Percentiles rank a stretch among this genome's conserved stretches.
Conservation (phyloP, 2,329 filamentous ascomycete species). For the Alternaria sp. region DNA sequence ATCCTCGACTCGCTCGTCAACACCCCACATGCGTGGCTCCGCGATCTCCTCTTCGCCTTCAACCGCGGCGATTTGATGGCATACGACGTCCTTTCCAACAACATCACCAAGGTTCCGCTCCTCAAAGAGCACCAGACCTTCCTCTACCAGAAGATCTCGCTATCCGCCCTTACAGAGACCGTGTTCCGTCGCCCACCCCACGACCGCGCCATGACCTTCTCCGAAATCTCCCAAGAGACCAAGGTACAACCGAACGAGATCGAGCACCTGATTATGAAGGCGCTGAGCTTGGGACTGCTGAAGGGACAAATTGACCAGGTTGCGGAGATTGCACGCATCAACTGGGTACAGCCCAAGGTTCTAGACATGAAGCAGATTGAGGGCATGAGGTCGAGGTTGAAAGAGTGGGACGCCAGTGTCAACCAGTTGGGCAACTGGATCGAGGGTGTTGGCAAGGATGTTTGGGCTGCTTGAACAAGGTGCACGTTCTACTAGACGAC, state of each 20-base stretch:
- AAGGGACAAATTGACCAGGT: slow-evolving; percentile 96
- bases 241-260: slow-evolving; percentile 92
- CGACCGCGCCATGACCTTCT: slow-evolving; percentile 92
- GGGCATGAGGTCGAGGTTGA: slow-evolving; percentile 84
- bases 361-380: slow-evolving; percentile 94
- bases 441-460: slow-evolving; percentile 89
- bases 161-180: slow-evolving; percentile 93
- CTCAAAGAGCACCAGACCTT: slow-evolving; percentile 81
- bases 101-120: slow-evolving; percentile 80
- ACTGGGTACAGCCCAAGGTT: slow-evolving; percentile 99
- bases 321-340: slow-evolving; percentile 89
- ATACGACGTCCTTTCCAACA: slow-evolving; percentile 81
- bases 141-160: slow-evolving; percentile 95
- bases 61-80: slow-evolving; percentile 91
- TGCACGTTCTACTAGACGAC: not conserved
- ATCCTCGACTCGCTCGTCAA: slow-evolving; percentile 85
- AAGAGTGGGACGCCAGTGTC: slow-evolving; percentile 95
- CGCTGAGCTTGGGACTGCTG: slow-evolving; percentile 88
- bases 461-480: slow-evolving; percentile 76
- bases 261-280: slow-evolving; percentile 98
- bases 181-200: slow-evolving; percentile 96
- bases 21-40: slow-evolving; percentile 83
- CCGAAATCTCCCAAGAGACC: slow-evolving; percentile 86
- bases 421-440: slow-evolving; percentile 98
- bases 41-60: slow-evolving; percentile 95